A percentile compares a stretch with the other conserved stretches of the same genome.
Evolutionary conservation across 1,284 basidiomycete genomes (phyloP).

Genomic region (Moesziomyces aphidis): DNA sequence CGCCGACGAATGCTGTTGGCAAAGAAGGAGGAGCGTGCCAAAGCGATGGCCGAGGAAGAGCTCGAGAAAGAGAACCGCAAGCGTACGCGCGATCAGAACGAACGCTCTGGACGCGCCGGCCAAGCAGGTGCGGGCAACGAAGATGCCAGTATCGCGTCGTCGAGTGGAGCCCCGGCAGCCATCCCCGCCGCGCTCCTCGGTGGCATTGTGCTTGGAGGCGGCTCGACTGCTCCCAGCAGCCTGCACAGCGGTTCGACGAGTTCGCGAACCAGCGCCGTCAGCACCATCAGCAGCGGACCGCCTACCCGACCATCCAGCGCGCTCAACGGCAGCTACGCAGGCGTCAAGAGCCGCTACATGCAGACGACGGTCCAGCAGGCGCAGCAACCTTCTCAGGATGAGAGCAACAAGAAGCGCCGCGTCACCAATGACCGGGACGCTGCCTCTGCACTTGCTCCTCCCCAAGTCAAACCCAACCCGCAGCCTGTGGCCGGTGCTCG

Average conservation of each 20-base stretch:
- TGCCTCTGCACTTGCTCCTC: slow-evolving; percentile 7
- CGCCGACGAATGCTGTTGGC: slow-evolving; percentile 46
- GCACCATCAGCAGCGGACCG: slow-evolving; percentile 37
- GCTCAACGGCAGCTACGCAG: slow-evolving; percentile 43
- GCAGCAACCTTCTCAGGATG: slow-evolving; percentile 19
- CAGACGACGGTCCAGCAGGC: slow-evolving; percentile 27
- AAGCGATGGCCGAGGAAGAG: slow-evolving; percentile 42
- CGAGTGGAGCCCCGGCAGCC: slow-evolving; percentile 28
- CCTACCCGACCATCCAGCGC: slow-evolving; percentile 38
- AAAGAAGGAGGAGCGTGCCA: slow-evolving; percentile 45
- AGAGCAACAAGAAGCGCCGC: slow-evolving; percentile 49
- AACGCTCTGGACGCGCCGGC: slow-evolving; percentile 20
- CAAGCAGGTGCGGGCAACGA: slow-evolving; percentile 13
- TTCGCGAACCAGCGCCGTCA: slow-evolving; percentile 37
- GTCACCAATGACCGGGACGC: slow-evolving; percentile 43
- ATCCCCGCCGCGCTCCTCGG: slow-evolving; percentile 39
- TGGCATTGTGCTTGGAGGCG: slow-evolving; percentile 18
- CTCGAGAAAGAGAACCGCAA: slow-evolving; percentile 44
- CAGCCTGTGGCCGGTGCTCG: slow-evolving; percentile 15
- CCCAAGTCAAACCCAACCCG: slow-evolving; percentile 14
- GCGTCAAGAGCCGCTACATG: slow-evolving; percentile 53
- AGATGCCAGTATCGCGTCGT: slow-evolving; percentile 33
- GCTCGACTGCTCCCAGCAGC: slow-evolving; percentile 22
- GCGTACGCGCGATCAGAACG: slow-evolving; percentile 42
- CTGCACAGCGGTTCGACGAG: slow-evolving; percentile 11